Evolutionary conservation across 2,329 filamentous ascomycete genomes (phyloP), one percentile per base, ranked within the genome.

Genomic region (Verruconis gallopava): DNA sequence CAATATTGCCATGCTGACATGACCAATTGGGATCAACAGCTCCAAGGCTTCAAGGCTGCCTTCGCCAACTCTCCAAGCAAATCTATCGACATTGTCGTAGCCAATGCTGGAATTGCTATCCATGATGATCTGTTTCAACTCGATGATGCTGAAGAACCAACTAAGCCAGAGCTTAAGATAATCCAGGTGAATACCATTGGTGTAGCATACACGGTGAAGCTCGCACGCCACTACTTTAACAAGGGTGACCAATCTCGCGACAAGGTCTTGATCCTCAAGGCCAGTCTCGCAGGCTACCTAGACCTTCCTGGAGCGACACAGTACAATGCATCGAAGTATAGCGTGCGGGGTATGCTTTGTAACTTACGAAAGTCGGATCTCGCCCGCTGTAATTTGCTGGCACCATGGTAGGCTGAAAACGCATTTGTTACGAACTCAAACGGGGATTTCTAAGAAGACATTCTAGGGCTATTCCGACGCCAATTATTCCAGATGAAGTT

Each of bases 61-160:
- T 57, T 56, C 17, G 43, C 40, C 1, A 50, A 53, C 21, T 64
- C 60, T 5, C 64, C 63, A 0, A 48, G 50, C 19, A 56, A 61
- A 0, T 62, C 58, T 38, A 58, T 67, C 15, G 65, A 69, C 43
- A 49, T 68, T 11, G 67, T 69, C 12, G 61, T 70, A 41, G 65
- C 66, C 1, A 70, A 69, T 48, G 67, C 66, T 1, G 66, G 67
- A 6, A 65, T 69, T 20, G 52, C 53, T 20, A 48, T 56, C 1
- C 53, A 55, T 0, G 63, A 67, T 44, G 25, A 30, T n/a, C 25
- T 30, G 9, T 30, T 30, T n/a, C 4, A 14, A 3, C n/a, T 14
- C 37, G 38, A 45, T 9, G 43, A 45, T 1, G 22, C 43, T 3
- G 43, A 47, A 4, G 45, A 45, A 1, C 47, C 47, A 1, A 20